phyloP scores from a whole-genome alignment of 306 rosid genomes.

The Argentina anserina region DNA sequence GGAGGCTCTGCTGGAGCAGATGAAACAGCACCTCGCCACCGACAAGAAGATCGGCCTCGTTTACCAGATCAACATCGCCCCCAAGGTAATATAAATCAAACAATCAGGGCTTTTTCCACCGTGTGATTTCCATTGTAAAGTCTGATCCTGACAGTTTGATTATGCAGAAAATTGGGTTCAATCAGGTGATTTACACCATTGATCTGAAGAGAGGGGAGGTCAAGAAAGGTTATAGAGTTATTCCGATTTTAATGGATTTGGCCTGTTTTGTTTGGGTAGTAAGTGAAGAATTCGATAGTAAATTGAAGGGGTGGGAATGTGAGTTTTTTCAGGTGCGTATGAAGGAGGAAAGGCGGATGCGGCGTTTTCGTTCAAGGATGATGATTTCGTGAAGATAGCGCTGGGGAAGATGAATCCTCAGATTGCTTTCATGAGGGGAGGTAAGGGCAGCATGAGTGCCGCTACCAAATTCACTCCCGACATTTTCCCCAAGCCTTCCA shows the following conservation, averaged over 20 bases:
- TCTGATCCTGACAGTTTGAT: not conserved
- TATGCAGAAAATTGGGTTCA: slow-evolving; percentile 69
- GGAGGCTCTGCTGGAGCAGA: slow-evolving; percentile 60
- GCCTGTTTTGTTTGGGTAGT: not conserved
- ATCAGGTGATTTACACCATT: slow-evolving; percentile 66
- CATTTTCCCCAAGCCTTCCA: slow-evolving; percentile 91
- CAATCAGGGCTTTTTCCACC: not conserved
- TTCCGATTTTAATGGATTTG: not conserved
- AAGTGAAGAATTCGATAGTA: not conserved
- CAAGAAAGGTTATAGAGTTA: slow-evolving; percentile 56
- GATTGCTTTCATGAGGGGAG: slow-evolving; percentile 91
- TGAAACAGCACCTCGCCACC: slow-evolving; percentile 69
- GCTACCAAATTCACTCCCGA: slow-evolving; percentile 90
- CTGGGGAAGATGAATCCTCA: slow-evolving; percentile 89
- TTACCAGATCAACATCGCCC: slow-evolving; percentile 79
- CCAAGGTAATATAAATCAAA: slow-evolving; percentile 54
- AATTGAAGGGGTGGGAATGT: not conserved
- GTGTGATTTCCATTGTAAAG: not conserved
- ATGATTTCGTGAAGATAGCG: slow-evolving; percentile 85
- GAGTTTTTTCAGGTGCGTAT: slow-evolving; percentile 67
- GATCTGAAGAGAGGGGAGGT: slow-evolving; percentile 92
- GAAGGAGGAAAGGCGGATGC: slow-evolving; percentile 95
- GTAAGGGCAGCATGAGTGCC: slow-evolving; percentile 83
- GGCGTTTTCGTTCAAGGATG: slow-evolving; percentile 78
- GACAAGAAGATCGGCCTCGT: slow-evolving; percentile 57